A percentile compares a stretch with the other conserved stretches of the same genome.
Evolutionary conservation across 2,329 filamentous ascomycete species (phyloP).

Genomic region (Pyrenochaeta sp.): DNA sequence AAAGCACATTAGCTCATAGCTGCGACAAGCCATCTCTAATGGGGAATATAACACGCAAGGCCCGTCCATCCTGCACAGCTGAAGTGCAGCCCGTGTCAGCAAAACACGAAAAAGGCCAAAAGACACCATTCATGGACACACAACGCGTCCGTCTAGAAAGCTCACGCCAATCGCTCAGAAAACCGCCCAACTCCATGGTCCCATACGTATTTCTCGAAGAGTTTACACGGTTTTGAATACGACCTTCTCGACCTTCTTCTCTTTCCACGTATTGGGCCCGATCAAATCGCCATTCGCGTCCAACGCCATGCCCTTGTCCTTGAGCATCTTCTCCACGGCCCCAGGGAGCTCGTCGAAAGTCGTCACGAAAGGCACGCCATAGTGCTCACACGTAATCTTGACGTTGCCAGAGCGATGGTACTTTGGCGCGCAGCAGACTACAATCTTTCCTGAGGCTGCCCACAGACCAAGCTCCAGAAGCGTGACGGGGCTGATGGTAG

Average conservation of each 20-base stretch:
- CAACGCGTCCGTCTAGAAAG: neutral
- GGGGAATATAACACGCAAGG: too few species aligned
- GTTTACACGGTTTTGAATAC: too few species aligned
- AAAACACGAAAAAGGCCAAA: neutral
- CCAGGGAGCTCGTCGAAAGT: slow-evolving; percentile 52
- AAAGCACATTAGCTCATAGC: too few species aligned
- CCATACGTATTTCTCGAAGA: too few species aligned
- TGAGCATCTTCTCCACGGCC: slow-evolving; percentile 44
- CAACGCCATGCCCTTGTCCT: slow-evolving; percentile 32
- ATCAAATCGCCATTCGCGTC: slow-evolving; percentile 22
- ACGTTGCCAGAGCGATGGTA: slow-evolving; percentile 70
- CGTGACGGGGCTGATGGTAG: slow-evolving; percentile 63
- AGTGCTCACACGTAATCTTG: slow-evolving; percentile 61
- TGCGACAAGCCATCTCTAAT: too few species aligned
- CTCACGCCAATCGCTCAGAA: neutral
- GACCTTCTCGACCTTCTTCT: slow-evolving; percentile 11
- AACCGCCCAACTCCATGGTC: slow-evolving; percentile 3
- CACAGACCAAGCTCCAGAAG: slow-evolving; percentile 68
- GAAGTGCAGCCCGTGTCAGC: too few species aligned
- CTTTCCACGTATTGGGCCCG: slow-evolving; percentile 6
- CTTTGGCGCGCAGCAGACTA: slow-evolving; percentile 61
- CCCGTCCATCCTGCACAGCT: too few species aligned
- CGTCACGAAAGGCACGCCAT: slow-evolving; percentile 55
- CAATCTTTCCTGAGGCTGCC: slow-evolving; percentile 52
- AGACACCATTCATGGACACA: neutral